Percentiles rank a stretch among this genome's conserved stretches.
Evolutionary conservation across 2,329 filamentous ascomycete genomes (phyloP).

Genomic region (Penicillium sclerotiorum): DNA sequence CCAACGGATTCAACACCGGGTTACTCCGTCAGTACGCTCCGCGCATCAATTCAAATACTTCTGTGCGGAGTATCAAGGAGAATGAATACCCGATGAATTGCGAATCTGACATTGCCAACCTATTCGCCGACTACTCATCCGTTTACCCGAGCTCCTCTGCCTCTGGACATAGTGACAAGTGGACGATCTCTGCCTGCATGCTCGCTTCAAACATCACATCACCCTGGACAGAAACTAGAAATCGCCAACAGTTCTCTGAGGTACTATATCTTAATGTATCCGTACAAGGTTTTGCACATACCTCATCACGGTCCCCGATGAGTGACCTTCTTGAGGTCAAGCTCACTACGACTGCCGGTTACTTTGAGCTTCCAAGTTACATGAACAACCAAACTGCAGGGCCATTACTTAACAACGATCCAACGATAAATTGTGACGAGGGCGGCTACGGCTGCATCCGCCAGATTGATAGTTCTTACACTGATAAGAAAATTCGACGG

Average conservation of each 20-base stretch:
- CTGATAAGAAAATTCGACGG: not conserved
- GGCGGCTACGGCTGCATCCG: not conserved
- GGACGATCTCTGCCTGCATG: conserved; percentile 32
- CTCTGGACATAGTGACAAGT: conserved; percentile 3
- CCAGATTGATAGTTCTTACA: too few species aligned
- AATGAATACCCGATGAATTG: conserved; percentile 12
- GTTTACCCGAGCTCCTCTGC: not conserved
- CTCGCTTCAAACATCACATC: conserved; percentile 21
- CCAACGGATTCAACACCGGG: conserved; percentile 27
- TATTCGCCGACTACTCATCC: conserved; percentile 9
- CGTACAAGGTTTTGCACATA: too few species aligned
- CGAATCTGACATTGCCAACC: not conserved
- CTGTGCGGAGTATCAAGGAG: not conserved
- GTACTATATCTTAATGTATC: conserved; percentile 33
- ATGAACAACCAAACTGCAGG: conserved; percentile 27
- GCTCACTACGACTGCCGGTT: conserved; percentile 33
- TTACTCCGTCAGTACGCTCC: conserved; percentile 32
- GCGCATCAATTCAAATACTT: conserved; percentile 31
- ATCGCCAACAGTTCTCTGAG: conserved; percentile 35
- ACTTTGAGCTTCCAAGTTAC: conserved; percentile 37
- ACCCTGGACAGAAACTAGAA: conserved; percentile 29
- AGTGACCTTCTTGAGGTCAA: conserved; percentile 22
- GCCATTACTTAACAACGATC: conserved; percentile 15
- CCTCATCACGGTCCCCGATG: not conserved
- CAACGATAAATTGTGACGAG: not conserved